Evolutionary conservation across 2,329 filamentous ascomycete genomes (phyloP).

Genomic region (Aspergillus calidoustus): DNA sequence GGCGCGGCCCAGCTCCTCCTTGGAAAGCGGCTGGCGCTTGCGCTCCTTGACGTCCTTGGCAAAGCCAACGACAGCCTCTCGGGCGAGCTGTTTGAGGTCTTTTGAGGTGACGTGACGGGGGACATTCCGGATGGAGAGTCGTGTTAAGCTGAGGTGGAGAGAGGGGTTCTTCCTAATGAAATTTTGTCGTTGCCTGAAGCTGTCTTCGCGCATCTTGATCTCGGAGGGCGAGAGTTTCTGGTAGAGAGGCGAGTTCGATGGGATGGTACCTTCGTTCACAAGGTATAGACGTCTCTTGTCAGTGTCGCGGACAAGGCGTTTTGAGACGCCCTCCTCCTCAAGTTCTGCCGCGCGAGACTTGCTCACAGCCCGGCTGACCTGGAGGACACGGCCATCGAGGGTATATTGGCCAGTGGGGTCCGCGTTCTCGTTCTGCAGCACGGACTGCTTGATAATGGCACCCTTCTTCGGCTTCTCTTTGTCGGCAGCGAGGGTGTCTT

Average conservation of each 20-base stretch:
- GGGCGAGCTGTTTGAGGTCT: constrained; percentile 86
- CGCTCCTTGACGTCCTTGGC: constrained; percentile 85
- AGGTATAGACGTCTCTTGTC: constrained; percentile 92
- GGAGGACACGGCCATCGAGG: constrained; percentile 83
- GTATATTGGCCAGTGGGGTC: constrained; percentile 88
- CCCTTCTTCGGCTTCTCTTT: constrained; percentile 44
- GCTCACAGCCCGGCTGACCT: constrained; percentile 82
- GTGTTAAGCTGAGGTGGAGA: constrained; percentile 84
- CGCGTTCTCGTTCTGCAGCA: constrained; percentile 82
- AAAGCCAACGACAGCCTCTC: constrained; percentile 92
- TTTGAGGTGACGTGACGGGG: constrained; percentile 83
- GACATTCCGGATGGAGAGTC: constrained; percentile 88
- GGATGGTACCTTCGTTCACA: constrained; percentile 82
- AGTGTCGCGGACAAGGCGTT: constrained; percentile 71
- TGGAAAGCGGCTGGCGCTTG: constrained; percentile 76
- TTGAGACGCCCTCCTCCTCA: constrained; percentile 67
- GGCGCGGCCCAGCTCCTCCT: constrained; percentile 82
- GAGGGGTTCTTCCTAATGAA: constrained; percentile 90
- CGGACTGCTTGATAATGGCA: constrained; percentile 70
- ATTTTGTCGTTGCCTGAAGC: constrained; percentile 82
- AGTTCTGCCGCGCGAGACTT: constrained; percentile 78
- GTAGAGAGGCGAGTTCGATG: constrained; percentile 77
- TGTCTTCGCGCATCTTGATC: constrained; percentile 84
- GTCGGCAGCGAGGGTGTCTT: constrained; percentile 47
- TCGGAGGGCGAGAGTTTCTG: constrained; percentile 76